These are phyloP conservation scores for Priceomyces fermenticarens DNA, from an alignment of 805 yeast species.

Conservation along the genomic window DNA sequence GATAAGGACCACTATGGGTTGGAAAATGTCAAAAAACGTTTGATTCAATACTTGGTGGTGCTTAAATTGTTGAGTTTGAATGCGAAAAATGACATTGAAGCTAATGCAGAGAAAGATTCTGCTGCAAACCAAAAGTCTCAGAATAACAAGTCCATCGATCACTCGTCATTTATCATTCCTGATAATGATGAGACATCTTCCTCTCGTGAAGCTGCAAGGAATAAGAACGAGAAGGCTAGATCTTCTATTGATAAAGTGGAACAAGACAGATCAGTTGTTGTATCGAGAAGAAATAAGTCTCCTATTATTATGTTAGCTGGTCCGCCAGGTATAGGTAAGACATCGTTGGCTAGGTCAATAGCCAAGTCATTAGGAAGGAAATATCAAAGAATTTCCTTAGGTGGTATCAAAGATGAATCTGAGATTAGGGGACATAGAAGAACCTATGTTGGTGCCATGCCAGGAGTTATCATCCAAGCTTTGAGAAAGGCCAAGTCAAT, in stretches of 20 bases:
- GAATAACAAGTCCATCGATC: slow-evolving; percentile 4
- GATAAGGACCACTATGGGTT: slow-evolving; percentile 44
- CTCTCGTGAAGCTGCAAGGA: slow-evolving; percentile 22
- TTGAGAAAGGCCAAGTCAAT: slow-evolving; percentile 69
- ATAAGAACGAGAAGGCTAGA: slow-evolving; percentile 14
- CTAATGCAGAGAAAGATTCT: slow-evolving; percentile 3
- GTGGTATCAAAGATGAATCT: slow-evolving; percentile 86
- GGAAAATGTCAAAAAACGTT: slow-evolving; percentile 55
- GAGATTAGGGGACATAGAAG: slow-evolving; percentile 89
- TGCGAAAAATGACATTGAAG: slow-evolving; percentile 15
- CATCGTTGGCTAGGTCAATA: slow-evolving; percentile 79
- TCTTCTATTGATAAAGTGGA: slow-evolving; percentile 8
- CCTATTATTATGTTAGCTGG: slow-evolving; percentile 84
- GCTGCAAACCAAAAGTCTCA: slow-evolving; percentile 2
- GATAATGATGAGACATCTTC: slow-evolving; percentile 31
- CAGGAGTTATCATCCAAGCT: slow-evolving; percentile 77
- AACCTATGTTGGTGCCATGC: slow-evolving; percentile 91
- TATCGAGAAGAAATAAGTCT: slow-evolving; percentile 43
- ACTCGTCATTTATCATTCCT: slow-evolving; percentile 28
- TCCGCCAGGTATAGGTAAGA: slow-evolving; percentile 94
- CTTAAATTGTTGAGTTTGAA: slow-evolving; percentile 52
- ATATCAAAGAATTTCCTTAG: slow-evolving; percentile 78
- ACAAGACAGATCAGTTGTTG: slow-evolving; percentile 13
- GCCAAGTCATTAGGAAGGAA: slow-evolving; percentile 71
- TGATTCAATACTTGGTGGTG: slow-evolving; percentile 78